These are phyloP conservation scores for Cryptosporidium meleagridis DNA, from an alignment of 169 alveolate genomes.

Conservation along the genomic window DNA sequence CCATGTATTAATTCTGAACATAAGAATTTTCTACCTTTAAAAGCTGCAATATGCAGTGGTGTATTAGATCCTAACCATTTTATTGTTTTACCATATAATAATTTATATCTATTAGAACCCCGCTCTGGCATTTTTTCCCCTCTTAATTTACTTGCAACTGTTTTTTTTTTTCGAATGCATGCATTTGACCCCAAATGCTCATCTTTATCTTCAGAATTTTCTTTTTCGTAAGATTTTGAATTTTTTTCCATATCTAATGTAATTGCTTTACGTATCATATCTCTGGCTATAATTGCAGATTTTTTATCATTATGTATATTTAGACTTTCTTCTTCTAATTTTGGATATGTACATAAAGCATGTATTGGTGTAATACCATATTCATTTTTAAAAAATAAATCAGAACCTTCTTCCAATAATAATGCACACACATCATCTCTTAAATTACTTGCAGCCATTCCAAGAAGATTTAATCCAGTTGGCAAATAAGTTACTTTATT, in stretches of 20 bases:
- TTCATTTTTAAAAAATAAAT: conserved; percentile 57
- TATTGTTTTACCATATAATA: conserved; percentile 83
- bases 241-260: neutral
- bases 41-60: conserved; percentile 87
- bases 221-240: neutral
- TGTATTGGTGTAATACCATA: conserved; percentile 70
- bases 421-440: conserved; percentile 60
- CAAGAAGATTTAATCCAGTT: conserved; percentile 67
- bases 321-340: conserved; percentile 20
- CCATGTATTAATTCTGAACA: conserved; percentile 84
- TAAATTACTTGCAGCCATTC: conserved; percentile 73
- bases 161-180: neutral
- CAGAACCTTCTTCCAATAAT: conserved; percentile 63
- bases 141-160: neutral
- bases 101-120: conserved; percentile 55
- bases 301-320: conserved; percentile 47
- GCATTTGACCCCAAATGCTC: neutral
- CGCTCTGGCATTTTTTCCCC: conserved; percentile 23
- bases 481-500: conserved; percentile 66
- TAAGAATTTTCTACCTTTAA: conserved; percentile 83
- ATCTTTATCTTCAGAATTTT: neutral
- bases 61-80: conserved; percentile 83
- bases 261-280: conserved; percentile 59
- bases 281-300: conserved; percentile 68
- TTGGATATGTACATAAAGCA: conserved; percentile 62